Base-by-base conservation (phyloP, 176 grass and related monocot species). In the Ensete glaucum region DNA sequence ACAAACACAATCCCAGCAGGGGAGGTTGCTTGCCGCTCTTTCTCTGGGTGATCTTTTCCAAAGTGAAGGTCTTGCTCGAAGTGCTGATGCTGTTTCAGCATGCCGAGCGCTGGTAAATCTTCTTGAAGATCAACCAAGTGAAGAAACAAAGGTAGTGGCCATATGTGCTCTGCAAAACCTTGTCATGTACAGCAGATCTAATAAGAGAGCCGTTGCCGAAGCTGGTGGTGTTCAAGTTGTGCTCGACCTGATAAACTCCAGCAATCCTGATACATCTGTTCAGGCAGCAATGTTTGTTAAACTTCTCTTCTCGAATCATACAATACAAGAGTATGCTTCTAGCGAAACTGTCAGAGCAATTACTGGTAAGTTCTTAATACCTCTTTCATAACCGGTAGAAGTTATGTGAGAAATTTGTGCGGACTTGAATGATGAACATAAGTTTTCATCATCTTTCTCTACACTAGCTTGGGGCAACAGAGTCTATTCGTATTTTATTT, bases 221-320 rank as follows among this genome's bases (percentile, higher is more conserved):
- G 90, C 96, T 49, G 96, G 96, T 75, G 96, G 96, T 55, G 96
- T 99, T 54, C 96, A 99, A 81, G 96, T 99, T 53, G 85, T 99
- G 76, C 83, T 99, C 56, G 96, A 99, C 72, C 91, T 99, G 69
- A 92, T 99, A 62, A 99, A 90, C 83, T 99, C 96, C 25, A 91
- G 96, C 88, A 99, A 99, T 88, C 88, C 96, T 29, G 96, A 99
- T 57, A 99, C 96, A 68, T 99, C 96, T 81, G 91, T 99, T 84
- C 96, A 99, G 73, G 96, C 96, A 73, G 96, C 96, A 80, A 99
- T 89, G 90, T 99, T 99, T 89, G 67, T 99, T 83, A 99, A 99
- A 79, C 88, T 99, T 80, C 82, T 99, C 53, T 99, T 99, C 83
- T 89, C 90, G 79, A 99, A 99, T 71, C 86, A 99, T 76, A 99